These are phyloP conservation scores for Arachnopeziza araneosa DNA, from an alignment of 2,329 filamentous ascomycete genomes.

Conservation along the genomic window DNA sequence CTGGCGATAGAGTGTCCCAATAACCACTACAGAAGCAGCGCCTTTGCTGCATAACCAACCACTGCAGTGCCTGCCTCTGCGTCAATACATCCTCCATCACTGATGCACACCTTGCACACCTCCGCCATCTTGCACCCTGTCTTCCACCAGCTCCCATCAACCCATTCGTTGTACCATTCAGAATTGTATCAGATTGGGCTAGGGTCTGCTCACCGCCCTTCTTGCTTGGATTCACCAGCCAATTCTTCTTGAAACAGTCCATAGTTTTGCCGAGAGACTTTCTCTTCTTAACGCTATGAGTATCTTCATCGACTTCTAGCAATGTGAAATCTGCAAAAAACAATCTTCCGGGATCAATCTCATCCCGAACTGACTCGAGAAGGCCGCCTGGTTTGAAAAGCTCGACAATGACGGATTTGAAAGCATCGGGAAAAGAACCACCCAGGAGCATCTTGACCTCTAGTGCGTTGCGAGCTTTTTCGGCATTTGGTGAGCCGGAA, in stretches of 20 bases:
- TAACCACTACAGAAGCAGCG: constrained; percentile 31
- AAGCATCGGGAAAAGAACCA: constrained; percentile 26
- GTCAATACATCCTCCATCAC: constrained; percentile 31
- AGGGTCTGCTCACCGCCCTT: background rate
- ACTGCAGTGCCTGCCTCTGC: constrained; percentile 27
- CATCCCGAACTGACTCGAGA: constrained; percentile 22
- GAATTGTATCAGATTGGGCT: background rate
- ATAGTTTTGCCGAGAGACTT: constrained; percentile 21
- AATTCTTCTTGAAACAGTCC: constrained; percentile 29
- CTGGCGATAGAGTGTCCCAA: constrained; percentile 28
- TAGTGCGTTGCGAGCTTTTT: constrained; percentile 24
- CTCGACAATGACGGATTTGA: constrained; percentile 29
- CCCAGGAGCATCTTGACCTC: constrained; percentile 31
- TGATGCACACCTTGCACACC: constrained; percentile 31
- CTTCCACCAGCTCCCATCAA: constrained; percentile 1
- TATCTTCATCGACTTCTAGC: constrained; percentile 29
- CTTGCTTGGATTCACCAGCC: constrained; percentile 23
- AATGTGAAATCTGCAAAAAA: constrained; percentile 31
- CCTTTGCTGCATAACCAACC: constrained; percentile 31
- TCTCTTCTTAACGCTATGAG: constrained; percentile 12
- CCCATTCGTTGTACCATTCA: constrained; percentile 2
- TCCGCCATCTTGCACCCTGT: constrained; percentile 25
- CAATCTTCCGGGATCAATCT: constrained; percentile 29
- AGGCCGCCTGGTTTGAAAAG: constrained; percentile 24
- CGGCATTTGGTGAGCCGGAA: constrained; percentile 13